Conservation (phyloP, 192 early-diverging fungal species). For the Podochytrium sp. region DNA sequence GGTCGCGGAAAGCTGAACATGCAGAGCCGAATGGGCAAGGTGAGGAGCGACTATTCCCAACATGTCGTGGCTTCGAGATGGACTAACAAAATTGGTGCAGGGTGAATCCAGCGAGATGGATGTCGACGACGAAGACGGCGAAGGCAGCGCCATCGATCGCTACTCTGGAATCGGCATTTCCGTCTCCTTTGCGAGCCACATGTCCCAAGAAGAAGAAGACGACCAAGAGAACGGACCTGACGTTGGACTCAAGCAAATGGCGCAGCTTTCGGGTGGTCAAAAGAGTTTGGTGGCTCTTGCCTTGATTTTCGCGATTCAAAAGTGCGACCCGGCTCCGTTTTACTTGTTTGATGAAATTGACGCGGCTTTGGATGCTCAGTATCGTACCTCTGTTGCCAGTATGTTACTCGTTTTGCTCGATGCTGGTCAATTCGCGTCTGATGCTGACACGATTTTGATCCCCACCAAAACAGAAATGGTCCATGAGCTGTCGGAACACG, state of each 20-base stretch:
- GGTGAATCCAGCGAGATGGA: conserved; percentile 21
- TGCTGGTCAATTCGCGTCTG: background rate
- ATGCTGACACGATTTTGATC: background rate
- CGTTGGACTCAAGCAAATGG: conserved; percentile 65
- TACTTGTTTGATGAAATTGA: conserved; percentile 99
- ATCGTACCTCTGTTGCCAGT: conserved; percentile 91
- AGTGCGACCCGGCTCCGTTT: conserved; percentile 98
- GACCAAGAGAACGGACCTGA: conserved; percentile 31
- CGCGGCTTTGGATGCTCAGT: conserved; percentile 93
- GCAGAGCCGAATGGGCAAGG: conserved; percentile 62
- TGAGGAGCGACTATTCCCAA: conserved; percentile 3
- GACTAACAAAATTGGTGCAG: background rate
- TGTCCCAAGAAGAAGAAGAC: conserved; percentile 11
- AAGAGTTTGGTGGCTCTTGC: conserved; percentile 97
- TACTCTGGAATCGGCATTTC: conserved; percentile 91
- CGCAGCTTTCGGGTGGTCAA: conserved; percentile 96
- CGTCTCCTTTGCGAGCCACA: conserved; percentile 75
- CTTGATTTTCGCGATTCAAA: conserved; percentile 97
- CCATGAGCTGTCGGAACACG: conserved; percentile 78
- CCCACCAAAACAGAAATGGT: conserved; percentile 83
- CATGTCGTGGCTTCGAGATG: background rate
- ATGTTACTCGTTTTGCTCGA: conserved; percentile 25
- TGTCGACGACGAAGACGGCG: conserved; percentile 33
- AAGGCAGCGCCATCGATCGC: conserved; percentile 66
- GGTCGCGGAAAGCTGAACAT: conserved; percentile 88